A percentile compares a stretch with the other conserved stretches of the same genome.
Conservation (phyloP, 1,284 basidiomycete genomes). For the Fomitopsis schrenkii region DNA sequence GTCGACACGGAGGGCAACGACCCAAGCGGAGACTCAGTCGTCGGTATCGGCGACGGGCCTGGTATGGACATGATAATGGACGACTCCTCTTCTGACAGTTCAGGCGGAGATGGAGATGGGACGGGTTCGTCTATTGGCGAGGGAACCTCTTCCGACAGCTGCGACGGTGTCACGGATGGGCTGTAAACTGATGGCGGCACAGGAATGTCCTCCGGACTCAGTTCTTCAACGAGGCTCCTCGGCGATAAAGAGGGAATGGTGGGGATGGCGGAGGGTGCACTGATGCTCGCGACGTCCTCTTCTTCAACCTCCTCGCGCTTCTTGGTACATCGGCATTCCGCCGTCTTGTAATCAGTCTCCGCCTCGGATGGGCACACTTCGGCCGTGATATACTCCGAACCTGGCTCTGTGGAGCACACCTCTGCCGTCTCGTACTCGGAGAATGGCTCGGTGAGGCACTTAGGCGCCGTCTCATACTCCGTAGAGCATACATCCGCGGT, state of each 20-base stretch:
- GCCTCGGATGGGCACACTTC: conserved; percentile 41
- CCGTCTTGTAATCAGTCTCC: conserved; percentile 32
- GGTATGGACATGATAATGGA: conserved; percentile 16
- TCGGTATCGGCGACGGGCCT: conserved; percentile 22
- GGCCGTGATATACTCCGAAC: conserved; percentile 49
- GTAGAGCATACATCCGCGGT: conserved; percentile 47
- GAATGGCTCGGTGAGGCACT: conserved; percentile 37
- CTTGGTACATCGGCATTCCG: conserved; percentile 26
- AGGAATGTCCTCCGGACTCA: conserved; percentile 34
- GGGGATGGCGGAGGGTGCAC: conserved; percentile 22
- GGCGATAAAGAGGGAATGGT: conserved; percentile 24
- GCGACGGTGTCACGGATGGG: conserved; percentile 24
- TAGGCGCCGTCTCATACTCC: conserved; percentile 49
- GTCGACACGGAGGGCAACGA: conserved; percentile 17
- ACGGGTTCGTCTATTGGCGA: conserved; percentile 7
- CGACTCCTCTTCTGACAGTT: conserved; percentile 5
- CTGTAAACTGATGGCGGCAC: conserved; percentile 35
- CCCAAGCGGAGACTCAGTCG: conserved; percentile 15
- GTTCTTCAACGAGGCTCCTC: conserved; percentile 8
- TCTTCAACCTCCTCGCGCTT: conserved; percentile 11
- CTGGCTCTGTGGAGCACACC: conserved; percentile 44
- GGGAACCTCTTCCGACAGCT: conserved; percentile 9
- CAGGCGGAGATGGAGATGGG: conserved; percentile 8
- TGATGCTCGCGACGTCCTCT: conserved; percentile 19
- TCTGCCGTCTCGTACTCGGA: conserved; percentile 50